Conservation (phyloP, 345 rosid genomes). For the Arabis alpina region DNA sequence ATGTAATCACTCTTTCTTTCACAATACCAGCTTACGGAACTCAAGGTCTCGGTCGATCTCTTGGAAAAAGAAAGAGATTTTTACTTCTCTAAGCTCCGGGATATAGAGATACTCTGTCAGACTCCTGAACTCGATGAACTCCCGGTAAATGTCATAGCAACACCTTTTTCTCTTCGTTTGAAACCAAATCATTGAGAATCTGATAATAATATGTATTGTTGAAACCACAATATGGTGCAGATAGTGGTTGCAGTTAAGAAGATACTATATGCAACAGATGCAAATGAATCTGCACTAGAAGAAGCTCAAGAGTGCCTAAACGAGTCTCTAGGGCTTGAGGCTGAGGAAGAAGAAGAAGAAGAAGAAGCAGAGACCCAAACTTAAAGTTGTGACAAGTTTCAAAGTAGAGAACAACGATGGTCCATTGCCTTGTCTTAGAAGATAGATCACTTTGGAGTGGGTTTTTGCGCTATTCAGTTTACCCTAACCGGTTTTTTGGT, state of each 20-base stretch:
- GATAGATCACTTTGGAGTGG: constrained; percentile 31
- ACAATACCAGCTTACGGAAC: constrained; percentile 60
- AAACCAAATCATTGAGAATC: neutral
- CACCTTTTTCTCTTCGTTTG: neutral
- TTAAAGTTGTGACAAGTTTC: constrained; percentile 23
- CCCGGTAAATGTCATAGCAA: constrained; percentile 53
- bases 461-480: constrained; percentile 11
- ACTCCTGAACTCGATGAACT: constrained; percentile 64
- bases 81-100: constrained; percentile 87
- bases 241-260: constrained; percentile 79
- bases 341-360: constrained; percentile 37
- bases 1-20: constrained; percentile 9
- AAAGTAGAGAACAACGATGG: constrained; percentile 23
- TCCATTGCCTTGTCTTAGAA: constrained; percentile 38
- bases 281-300: constrained; percentile 69
- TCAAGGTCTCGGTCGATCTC: constrained; percentile 74
- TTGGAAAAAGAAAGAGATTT: constrained; percentile 93
- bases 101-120: constrained; percentile 84
- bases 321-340: constrained; percentile 46
- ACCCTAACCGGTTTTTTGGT: constrained; percentile 31
- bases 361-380: constrained; percentile 21
- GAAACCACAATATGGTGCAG: constrained; percentile 49
- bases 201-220: constrained; percentile 16
- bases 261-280: constrained; percentile 86
- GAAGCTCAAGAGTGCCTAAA: constrained; percentile 81